These are phyloP conservation scores for Cucumis hystrix DNA, from an alignment of 306 rosid species.

Conservation along the genomic window DNA sequence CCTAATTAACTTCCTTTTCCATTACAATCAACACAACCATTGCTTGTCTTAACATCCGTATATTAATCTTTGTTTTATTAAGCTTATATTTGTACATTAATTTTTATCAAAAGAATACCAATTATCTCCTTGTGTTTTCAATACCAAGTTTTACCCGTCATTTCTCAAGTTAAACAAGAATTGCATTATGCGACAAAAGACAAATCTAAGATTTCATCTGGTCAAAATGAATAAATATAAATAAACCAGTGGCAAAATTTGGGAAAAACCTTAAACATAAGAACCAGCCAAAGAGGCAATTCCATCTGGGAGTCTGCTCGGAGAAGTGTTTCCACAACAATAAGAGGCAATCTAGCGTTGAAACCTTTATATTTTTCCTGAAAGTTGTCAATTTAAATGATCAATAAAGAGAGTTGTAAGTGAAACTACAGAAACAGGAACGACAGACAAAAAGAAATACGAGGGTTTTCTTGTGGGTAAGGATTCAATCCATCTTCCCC, in stretches of 20 bases:
- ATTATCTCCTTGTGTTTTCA: neutral
- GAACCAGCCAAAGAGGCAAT: slow-evolving; percentile 90
- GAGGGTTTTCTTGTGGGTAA: no score
- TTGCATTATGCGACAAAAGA: neutral
- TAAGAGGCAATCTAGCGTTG: slow-evolving; percentile 63
- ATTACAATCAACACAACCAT: neutral
- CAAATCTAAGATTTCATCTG: neutral
- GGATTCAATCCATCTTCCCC: no score
- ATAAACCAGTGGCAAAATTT: neutral
- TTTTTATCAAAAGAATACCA: neutral
- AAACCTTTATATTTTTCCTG: slow-evolving; percentile 70
- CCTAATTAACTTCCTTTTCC: no score
- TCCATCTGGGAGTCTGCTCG: slow-evolving; percentile 68
- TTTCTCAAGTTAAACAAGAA: neutral
- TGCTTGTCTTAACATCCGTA: neutral
- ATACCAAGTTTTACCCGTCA: neutral
- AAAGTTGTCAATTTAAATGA: slow-evolving; percentile 11
- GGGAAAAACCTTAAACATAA: slow-evolving; percentile 52
- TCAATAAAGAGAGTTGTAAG: neutral
- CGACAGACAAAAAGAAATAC: neutral
- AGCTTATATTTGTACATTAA: neutral
- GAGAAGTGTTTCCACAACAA: slow-evolving; percentile 87
- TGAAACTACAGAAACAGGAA: neutral
- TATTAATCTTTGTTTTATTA: neutral
- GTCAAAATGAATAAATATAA: neutral